Evolutionary conservation across 805 yeast genomes (phyloP).

Genomic region (Jamesozyma lodderae): DNA sequence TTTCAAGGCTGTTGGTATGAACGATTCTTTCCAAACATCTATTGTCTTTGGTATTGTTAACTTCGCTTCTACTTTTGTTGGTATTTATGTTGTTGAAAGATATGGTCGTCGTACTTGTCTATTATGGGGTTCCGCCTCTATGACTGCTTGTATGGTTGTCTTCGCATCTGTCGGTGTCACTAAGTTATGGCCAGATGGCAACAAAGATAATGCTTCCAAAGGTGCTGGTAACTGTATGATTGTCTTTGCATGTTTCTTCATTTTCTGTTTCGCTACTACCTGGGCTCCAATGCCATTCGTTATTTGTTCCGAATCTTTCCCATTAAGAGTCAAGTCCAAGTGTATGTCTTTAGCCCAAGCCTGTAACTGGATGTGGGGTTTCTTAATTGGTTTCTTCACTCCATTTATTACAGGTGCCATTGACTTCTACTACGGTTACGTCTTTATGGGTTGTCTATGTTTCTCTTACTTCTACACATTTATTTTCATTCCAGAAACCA

Average conservation of each 20-base stretch:
- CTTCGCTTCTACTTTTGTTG: background rate
- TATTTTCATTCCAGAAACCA: constrained; percentile 66
- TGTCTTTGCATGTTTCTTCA: constrained; percentile 1
- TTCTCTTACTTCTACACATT: constrained; percentile 51
- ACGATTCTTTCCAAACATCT: constrained; percentile 1
- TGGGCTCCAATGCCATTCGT: constrained; percentile 66
- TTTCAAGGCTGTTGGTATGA: background rate
- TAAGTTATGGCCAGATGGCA: background rate
- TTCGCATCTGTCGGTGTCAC: constrained; percentile 1
- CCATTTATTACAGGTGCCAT: constrained; percentile 59
- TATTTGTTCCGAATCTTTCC: constrained; percentile 58
- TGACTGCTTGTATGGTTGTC: background rate
- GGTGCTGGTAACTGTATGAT: constrained; percentile 1
- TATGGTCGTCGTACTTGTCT: constrained; percentile 1
- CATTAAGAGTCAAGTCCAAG: constrained; percentile 57
- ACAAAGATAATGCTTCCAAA: background rate
- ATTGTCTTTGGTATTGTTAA: constrained; percentile 1
- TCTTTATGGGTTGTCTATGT: constrained; percentile 46
- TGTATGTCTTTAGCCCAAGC: constrained; percentile 51
- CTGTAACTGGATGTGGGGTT: constrained; percentile 58
- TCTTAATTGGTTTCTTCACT: constrained; percentile 57
- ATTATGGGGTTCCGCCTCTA: background rate
- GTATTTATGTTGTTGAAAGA: background rate
- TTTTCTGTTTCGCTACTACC: constrained; percentile 35
- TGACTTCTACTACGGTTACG: constrained; percentile 63